phyloP scores from a whole-genome alignment of 768 basidiomycete species.

The Naganishia randhawae region DNA sequence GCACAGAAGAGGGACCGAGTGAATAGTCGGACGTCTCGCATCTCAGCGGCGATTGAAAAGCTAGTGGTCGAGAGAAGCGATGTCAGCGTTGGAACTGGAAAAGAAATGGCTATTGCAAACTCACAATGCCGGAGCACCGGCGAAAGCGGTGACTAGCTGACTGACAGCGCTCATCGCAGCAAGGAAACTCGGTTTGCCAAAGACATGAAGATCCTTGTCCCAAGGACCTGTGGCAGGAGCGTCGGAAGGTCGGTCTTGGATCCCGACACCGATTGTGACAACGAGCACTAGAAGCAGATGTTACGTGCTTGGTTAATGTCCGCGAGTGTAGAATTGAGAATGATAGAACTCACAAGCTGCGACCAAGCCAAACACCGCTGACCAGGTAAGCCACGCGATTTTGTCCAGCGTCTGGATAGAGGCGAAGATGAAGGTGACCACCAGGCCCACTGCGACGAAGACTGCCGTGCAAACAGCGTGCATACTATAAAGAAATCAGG shows the following conservation, averaged over 20 bases:
- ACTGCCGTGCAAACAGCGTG: slow-evolving; percentile 51
- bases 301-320: not conserved
- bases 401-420: slow-evolving; percentile 45
- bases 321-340: not conserved
- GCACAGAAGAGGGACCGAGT: slow-evolving; percentile 18
- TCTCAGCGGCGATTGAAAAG: slow-evolving; percentile 31
- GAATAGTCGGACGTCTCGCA: slow-evolving; percentile 29
- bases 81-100: not conserved
- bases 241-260: slow-evolving; percentile 34
- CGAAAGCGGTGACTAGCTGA: slow-evolving; percentile 47
- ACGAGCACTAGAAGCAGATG: slow-evolving; percentile 31
- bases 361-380: slow-evolving; percentile 35
- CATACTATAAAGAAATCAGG: slow-evolving; percentile 44
- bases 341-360: slow-evolving; percentile 19
- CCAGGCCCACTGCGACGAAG: slow-evolving; percentile 46
- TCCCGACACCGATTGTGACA: slow-evolving; percentile 36
- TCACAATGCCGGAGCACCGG: slow-evolving; percentile 35
- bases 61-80: not conserved
- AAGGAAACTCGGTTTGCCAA: slow-evolving; percentile 34
- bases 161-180: slow-evolving; percentile 48
- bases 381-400: slow-evolving; percentile 45
- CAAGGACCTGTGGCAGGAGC: slow-evolving; percentile 30
- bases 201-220: slow-evolving; percentile 37
- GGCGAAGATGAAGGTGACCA: slow-evolving; percentile 37
- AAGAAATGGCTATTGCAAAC: not conserved